Evolutionary conservation across 305 asterid genomes (phyloP).

Genomic region (Fraxinus baroniana): DNA sequence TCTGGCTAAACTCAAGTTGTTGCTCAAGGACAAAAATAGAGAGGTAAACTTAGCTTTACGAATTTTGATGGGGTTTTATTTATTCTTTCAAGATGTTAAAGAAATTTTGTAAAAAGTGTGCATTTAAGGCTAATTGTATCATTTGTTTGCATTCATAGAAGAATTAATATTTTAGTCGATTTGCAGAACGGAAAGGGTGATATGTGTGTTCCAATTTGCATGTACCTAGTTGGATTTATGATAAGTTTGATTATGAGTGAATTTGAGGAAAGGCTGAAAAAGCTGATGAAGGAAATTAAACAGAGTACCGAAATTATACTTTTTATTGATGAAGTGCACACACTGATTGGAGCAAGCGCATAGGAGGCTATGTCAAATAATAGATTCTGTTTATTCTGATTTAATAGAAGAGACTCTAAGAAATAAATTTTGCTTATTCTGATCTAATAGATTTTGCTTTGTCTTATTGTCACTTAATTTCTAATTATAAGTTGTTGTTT

Average conservation of each 20-base stretch:
- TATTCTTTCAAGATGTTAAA: not conserved
- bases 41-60: conserved; percentile 40
- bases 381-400: too few relatives aligned
- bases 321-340: too few relatives aligned
- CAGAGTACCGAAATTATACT: too few relatives aligned
- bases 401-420: too few relatives aligned
- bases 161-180: not conserved
- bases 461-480: too few relatives aligned
- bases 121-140: not conserved
- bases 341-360: too few relatives aligned
- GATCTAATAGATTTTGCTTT: too few relatives aligned
- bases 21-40: conserved; percentile 57
- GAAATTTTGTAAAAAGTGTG: not conserved
- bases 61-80: conserved; percentile 11
- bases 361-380: too few relatives aligned
- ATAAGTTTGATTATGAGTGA: not conserved
- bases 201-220: not conserved
- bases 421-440: too few relatives aligned
- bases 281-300: too few relatives aligned
- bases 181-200: not conserved
- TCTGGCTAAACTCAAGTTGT: conserved; percentile 54
- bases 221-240: not conserved
- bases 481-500: too few relatives aligned
- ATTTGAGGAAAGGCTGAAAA: too few relatives aligned
- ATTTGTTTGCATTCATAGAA: not conserved